Evolutionary conservation across 2,329 filamentous ascomycete species (phyloP).

Genomic region (Myotisia sp.): DNA sequence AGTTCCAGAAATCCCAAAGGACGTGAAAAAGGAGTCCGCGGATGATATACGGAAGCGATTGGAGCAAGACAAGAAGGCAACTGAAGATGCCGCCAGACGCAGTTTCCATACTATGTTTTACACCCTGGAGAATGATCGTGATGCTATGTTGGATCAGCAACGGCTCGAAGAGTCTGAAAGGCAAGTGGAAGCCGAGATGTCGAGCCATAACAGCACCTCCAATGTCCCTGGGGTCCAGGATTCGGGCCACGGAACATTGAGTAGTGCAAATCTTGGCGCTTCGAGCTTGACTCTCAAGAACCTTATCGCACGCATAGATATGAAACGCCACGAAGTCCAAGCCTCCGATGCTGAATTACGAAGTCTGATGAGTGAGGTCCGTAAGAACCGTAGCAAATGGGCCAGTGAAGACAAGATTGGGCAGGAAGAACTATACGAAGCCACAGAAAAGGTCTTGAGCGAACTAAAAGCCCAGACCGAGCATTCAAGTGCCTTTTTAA

Average conservation of each 20-base stretch:
- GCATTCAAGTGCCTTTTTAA: conserved; percentile 90
- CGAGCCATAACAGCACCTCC: conserved; percentile 42
- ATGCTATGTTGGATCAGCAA: conserved; percentile 95
- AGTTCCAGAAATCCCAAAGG: conserved; percentile 47
- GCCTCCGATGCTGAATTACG: conserved; percentile 88
- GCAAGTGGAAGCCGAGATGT: conserved; percentile 90
- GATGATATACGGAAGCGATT: conserved; percentile 87
- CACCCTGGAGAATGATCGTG: conserved; percentile 84
- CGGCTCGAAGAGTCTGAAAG: conserved; percentile 92
- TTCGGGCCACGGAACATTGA: conserved; percentile 72
- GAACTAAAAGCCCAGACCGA: conserved; percentile 95
- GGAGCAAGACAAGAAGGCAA: conserved; percentile 80
- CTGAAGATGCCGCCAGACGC: conserved; percentile 74
- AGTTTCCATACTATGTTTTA: conserved; percentile 92
- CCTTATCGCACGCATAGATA: conserved; percentile 86
- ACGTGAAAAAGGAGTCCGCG: conserved; percentile 47
- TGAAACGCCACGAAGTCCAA: conserved; percentile 75
- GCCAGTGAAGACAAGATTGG: conserved; percentile 94
- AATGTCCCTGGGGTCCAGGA: conserved; percentile 39
- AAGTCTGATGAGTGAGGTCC: conserved; percentile 87
- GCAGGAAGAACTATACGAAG: conserved; percentile 95
- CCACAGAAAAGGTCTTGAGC: conserved; percentile 88
- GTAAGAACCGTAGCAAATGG: conserved; percentile 98
- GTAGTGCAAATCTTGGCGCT: conserved; percentile 84
- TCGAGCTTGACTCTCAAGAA: conserved; percentile 95